Percentiles rank a stretch among this genome's conserved stretches.
Conservation (phyloP, 345 rosid species). For the Populus simonii region DNA sequence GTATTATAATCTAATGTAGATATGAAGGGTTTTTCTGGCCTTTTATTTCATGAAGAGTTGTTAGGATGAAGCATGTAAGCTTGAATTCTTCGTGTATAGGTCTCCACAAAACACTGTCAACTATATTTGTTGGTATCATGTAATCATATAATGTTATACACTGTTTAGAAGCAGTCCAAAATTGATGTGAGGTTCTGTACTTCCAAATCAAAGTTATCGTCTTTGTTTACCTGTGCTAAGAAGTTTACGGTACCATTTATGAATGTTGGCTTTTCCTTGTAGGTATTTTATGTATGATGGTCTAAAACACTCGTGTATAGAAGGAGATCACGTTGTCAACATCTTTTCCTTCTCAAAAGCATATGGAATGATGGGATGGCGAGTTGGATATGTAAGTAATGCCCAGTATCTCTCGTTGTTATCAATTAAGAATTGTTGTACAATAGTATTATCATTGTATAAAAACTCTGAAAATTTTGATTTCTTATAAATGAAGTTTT, state of each 20-base stretch:
- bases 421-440: neutral
- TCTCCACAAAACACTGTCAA: neutral
- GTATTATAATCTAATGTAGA: neutral
- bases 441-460: neutral
- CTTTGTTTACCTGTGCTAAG: neutral
- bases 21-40: neutral
- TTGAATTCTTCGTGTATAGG: neutral
- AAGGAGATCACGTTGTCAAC: constrained; percentile 89
- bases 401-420: neutral
- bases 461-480: neutral
- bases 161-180: neutral
- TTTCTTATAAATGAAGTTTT: neutral
- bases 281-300: constrained; percentile 98
- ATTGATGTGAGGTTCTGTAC: neutral
- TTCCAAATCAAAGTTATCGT: neutral
- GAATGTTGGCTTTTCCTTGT: constrained; percentile 20
- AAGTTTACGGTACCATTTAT: constrained; percentile 6
- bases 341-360: constrained; percentile 97
- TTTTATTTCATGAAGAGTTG: neutral
- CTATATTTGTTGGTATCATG: neutral
- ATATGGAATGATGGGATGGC: constrained; percentile 99
- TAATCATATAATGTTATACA: neutral
- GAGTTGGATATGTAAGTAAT: constrained; percentile 91
- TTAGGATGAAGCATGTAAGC: neutral
- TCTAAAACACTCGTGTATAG: constrained; percentile 74